Conservation (phyloP, 768 basidiomycete species). For the Tylopilus sp. region DNA sequence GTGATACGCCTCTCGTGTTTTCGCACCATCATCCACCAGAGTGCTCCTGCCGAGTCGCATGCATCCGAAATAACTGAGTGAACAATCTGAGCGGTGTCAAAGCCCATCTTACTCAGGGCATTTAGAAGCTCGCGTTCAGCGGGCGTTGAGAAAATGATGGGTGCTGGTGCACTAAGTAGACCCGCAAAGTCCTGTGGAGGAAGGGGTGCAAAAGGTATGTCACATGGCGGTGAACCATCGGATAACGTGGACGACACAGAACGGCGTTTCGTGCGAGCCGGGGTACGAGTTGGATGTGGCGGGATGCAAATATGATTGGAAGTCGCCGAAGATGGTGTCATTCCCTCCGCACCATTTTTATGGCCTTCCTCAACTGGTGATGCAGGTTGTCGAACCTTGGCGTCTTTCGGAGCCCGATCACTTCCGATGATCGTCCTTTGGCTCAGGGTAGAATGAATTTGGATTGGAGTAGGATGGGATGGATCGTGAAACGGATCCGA, state of each 20-base stretch:
- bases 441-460: slow-evolving; percentile 51
- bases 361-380: slow-evolving; percentile 48
- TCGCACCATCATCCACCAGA: slow-evolving; percentile 95
- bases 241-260: slow-evolving; percentile 89
- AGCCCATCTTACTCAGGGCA: slow-evolving; percentile 67
- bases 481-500: slow-evolving; percentile 42
- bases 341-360: slow-evolving; percentile 2
- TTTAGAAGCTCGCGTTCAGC: slow-evolving; percentile 80
- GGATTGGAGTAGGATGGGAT: slow-evolving; percentile 18
- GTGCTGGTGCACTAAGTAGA: slow-evolving; percentile 59
- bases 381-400: slow-evolving; percentile 40
- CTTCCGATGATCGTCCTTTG: slow-evolving; percentile 57
- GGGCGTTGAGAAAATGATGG: slow-evolving; percentile 84
- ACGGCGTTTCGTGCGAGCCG: slow-evolving; percentile 91
- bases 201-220: slow-evolving; percentile 41
- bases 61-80: slow-evolving; percentile 91
- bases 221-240: slow-evolving; percentile 50
- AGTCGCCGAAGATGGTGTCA: slow-evolving; percentile 20
- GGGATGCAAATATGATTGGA: slow-evolving; percentile 35
- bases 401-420: slow-evolving; percentile 24
- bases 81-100: slow-evolving; percentile 94
- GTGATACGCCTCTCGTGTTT: slow-evolving; percentile 64
- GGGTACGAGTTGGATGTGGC: slow-evolving; percentile 77
- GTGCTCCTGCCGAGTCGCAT: slow-evolving; percentile 85
- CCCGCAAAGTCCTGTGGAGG: slow-evolving; percentile 56